phyloP scores from a whole-genome alignment of 2,329 filamentous ascomycete species.

The Bipolaris bicolor region DNA sequence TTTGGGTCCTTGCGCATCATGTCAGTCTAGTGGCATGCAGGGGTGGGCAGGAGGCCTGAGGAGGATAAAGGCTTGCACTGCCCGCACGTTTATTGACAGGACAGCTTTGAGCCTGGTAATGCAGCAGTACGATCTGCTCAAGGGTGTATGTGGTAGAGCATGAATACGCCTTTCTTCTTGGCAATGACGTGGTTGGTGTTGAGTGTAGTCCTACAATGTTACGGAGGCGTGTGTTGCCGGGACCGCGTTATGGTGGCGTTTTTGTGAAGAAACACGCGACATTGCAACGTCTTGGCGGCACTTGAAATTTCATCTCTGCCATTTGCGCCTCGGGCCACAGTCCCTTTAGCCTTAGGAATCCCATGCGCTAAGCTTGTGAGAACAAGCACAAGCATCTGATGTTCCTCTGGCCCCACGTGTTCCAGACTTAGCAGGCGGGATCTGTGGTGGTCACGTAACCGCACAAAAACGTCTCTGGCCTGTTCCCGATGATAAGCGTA shows the following conservation, averaged over 20 bases:
- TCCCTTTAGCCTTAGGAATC: not conserved
- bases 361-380: not conserved
- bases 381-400: not conserved
- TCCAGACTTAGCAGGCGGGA: not conserved
- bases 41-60: slow-evolving; percentile 22
- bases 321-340: not conserved
- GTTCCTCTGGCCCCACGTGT: not conserved
- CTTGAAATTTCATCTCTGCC: slow-evolving; percentile 7
- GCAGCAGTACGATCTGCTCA: not conserved
- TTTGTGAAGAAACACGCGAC: slow-evolving; percentile 9
- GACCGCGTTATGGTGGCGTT: slow-evolving; percentile 14
- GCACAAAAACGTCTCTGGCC: not conserved
- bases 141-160: not conserved
- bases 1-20: slow-evolving; percentile 21
- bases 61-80: slow-evolving; percentile 19
- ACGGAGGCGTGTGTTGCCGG: not conserved
- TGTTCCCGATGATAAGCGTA: not conserved
- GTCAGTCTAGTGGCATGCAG: slow-evolving; percentile 13
- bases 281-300: slow-evolving; percentile 16
- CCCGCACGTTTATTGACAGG: slow-evolving; percentile 17
- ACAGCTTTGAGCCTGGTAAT: slow-evolving; percentile 7
- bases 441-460: not conserved
- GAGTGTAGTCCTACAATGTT: not conserved
- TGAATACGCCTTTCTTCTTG: not conserved
- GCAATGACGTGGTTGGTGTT: not conserved